These are phyloP conservation scores for Clarireedia paspali DNA, from an alignment of 2,329 filamentous ascomycete genomes.

Conservation along the genomic window DNA sequence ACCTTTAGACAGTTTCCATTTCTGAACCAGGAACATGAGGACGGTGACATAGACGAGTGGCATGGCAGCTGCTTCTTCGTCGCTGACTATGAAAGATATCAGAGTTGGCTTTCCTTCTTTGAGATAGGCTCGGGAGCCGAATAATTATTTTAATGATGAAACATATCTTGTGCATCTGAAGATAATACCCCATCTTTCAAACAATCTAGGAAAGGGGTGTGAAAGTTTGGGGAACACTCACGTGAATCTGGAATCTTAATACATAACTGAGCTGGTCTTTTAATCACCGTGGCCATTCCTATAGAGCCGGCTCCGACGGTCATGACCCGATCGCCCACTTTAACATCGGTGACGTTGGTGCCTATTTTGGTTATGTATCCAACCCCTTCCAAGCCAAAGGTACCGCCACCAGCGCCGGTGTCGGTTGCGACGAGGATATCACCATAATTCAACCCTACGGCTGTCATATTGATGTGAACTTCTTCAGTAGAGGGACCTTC, in stretches of 20 bases:
- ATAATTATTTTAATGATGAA: background rate
- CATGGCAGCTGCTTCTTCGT: background rate
- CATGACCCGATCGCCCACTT: conserved; percentile 41
- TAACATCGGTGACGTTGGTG: conserved; percentile 42
- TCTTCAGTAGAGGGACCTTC: background rate
- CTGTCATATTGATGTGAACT: background rate
- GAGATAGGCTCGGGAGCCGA: background rate
- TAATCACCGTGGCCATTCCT: background rate
- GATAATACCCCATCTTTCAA: background rate
- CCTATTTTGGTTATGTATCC: conserved; percentile 51
- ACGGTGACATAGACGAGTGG: background rate
- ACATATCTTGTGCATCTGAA: background rate
- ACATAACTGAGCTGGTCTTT: background rate
- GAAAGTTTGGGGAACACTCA: background rate
- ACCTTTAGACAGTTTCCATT: background rate
- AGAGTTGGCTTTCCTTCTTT: background rate
- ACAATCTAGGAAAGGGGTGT: background rate
- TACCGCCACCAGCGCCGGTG: background rate
- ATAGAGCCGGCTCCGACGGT: background rate
- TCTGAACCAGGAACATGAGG: background rate
- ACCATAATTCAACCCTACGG: background rate
- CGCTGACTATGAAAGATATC: background rate
- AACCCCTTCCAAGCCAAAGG: conserved; percentile 32
- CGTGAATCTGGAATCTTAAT: background rate
- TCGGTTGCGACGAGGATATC: conserved; percentile 1